Conservation (phyloP, 345 rosid genomes). For the Acer negundo region DNA sequence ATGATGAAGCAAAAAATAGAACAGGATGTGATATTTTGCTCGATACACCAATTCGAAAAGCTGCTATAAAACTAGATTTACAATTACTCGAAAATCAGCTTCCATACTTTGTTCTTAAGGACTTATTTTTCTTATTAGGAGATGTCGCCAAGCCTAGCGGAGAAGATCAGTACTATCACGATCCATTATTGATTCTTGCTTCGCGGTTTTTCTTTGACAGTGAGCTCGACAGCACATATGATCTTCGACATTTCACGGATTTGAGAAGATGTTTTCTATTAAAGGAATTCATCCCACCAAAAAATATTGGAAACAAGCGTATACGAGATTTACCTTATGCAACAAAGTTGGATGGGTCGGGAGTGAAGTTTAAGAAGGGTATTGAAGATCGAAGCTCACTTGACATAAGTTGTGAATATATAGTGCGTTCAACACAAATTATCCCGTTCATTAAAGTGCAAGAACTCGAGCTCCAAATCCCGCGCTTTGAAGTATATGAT, state of each 20-base stretch:
- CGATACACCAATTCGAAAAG: too few relatives aligned
- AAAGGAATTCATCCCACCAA: background rate
- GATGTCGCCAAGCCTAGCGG: background rate
- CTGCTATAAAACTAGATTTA: too few relatives aligned
- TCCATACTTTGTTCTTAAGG: too few relatives aligned
- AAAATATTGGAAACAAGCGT: too few relatives aligned
- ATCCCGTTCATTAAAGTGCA: background rate
- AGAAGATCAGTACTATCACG: background rate
- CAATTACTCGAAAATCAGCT: too few relatives aligned
- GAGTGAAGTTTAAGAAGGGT: background rate
- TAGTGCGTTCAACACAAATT: background rate
- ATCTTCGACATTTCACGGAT: background rate
- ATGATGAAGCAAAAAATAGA: too few relatives aligned
- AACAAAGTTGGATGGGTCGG: constrained; percentile 26
- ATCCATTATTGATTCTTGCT: background rate
- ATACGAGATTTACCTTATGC: background rate
- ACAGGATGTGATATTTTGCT: background rate
- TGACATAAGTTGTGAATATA: background rate
- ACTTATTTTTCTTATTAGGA: background rate
- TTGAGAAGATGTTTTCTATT: background rate
- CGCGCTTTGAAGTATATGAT: background rate
- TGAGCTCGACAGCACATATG: too few relatives aligned
- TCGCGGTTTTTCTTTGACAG: background rate
- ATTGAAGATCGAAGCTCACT: background rate
- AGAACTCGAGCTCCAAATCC: background rate